These are phyloP conservation scores for Ogataea ganodermae DNA, from an alignment of 805 yeast species.

Conservation along the genomic window DNA sequence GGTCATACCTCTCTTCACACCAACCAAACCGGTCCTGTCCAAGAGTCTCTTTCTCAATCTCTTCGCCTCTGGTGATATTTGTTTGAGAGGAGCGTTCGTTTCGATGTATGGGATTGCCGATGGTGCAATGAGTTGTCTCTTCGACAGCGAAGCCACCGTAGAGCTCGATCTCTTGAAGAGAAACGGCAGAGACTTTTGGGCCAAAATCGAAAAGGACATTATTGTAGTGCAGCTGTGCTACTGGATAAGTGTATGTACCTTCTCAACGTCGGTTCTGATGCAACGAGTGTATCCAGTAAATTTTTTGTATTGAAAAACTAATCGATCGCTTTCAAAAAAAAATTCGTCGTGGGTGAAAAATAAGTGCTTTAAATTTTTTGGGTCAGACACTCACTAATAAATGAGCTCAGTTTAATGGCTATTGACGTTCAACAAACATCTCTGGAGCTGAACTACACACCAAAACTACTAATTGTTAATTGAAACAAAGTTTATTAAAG, in stretches of 20 bases:
- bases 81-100: constrained; percentile 51
- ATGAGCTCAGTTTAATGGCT: background rate
- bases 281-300: no score
- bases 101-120: constrained; percentile 51
- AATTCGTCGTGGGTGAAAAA: constrained; percentile 3
- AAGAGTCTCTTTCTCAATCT: constrained; percentile 73
- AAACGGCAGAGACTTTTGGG: constrained; percentile 2
- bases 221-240: no score
- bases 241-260: no score
- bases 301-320: no score
- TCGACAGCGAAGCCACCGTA: constrained; percentile 32
- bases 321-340: constrained; percentile 4
- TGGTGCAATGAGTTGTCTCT: constrained; percentile 42
- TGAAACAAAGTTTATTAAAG: background rate
- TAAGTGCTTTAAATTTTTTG: background rate
- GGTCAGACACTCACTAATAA: constrained; percentile 1
- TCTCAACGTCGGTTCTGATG: no score
- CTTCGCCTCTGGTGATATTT: constrained; percentile 68
- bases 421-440: no score
- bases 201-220: constrained; percentile 2
- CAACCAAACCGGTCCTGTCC: constrained; percentile 79
- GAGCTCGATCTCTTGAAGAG: constrained; percentile 35
- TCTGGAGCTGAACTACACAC: no score
- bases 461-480: no score
- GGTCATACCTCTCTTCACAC: constrained; percentile 88